Base-by-base conservation (phyloP, 345 rosid genomes). In the Clausena lansium region DNA sequence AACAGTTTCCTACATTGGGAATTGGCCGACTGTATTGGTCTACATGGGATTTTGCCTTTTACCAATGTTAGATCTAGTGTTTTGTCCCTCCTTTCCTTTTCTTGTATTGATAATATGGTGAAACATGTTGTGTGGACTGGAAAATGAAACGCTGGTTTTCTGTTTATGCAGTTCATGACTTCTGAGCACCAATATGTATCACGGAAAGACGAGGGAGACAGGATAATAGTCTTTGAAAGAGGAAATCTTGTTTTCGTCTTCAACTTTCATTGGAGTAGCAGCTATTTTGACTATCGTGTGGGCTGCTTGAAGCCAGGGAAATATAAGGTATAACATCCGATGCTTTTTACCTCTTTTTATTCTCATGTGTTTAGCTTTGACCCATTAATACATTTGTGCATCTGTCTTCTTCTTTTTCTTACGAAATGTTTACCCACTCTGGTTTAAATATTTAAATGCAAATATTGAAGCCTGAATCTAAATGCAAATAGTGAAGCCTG, bases 231-330 rank as follows among this genome's bases (percentile, higher is more conserved):
- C 39, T 91, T 95, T 62, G 99, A 95, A 83, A 91, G 93, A 80
- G 99, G 93, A 52, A 85, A 92, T 79, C 90, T 95, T 62, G 92
- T 95, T 81, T 93, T 95, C 47, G 97, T 93, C 80, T 92, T 92
- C 85, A 95, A 95, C 80, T 95, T 95, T 81, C 98, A 95, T 79
- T 93, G 98, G 99, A 84, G 75, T 77, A 90, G 87, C 74, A 95
- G 97, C 85, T 95, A 93, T 81, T 88, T 86, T 15, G 92, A 92
- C 79, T 95, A 92, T 85, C 87, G 89, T 32, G 78, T 95, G 2
- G 99, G 99, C 77, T 92, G 99, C 91, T 79, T 83, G 73, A 84
- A 87, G 86, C 87, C 97, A 5, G 99, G 98, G 71, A 95, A 95
- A 82, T 95, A 95, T 82, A 91, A 91, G 98, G 99, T 95, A 90